Evolutionary conservation across 2,329 filamentous ascomycete genomes (phyloP).

Genomic region (Ophiostoma populinum): DNA sequence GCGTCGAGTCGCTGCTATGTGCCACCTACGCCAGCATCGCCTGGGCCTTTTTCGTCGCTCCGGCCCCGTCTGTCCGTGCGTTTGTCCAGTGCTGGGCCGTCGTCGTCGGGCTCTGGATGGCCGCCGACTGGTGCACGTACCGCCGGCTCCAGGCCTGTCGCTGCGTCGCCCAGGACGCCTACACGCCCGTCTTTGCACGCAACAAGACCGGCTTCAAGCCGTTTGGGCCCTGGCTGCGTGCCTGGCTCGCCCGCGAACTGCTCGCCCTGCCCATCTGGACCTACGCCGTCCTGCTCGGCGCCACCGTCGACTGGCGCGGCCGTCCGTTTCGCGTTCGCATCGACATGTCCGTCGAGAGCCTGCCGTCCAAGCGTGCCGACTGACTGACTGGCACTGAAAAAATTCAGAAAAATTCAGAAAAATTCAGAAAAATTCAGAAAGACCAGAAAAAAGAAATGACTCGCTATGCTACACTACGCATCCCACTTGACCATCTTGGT

Average conservation of each 20-base stretch:
- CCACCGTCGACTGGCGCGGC: constrained; percentile 76
- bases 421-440: background rate
- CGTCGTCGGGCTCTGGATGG: constrained; percentile 53
- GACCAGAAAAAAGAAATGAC: background rate
- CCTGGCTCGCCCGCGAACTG: constrained; percentile 72
- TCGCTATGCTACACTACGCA: no score
- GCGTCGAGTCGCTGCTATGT: constrained; percentile 76
- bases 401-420: no score
- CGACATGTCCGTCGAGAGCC: constrained; percentile 58
- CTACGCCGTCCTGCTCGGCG: constrained; percentile 77
- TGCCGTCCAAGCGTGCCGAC: background rate
- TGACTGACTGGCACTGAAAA: no score
- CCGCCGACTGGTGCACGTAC: constrained; percentile 58
- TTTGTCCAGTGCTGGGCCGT: constrained; percentile 49
- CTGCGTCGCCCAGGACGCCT: constrained; percentile 49
- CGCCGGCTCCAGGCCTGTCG: constrained; percentile 54
- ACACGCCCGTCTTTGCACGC: constrained; percentile 54
- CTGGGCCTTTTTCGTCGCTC: constrained; percentile 17
- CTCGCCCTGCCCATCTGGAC: constrained; percentile 80
- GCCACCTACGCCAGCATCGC: constrained; percentile 63
- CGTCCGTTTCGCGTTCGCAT: constrained; percentile 64
- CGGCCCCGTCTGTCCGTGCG: constrained; percentile 45
- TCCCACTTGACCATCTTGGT: constrained; percentile 59
- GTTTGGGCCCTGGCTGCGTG: constrained; percentile 49
- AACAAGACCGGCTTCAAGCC: constrained; percentile 16